Evolutionary conservation across 257 asterid genomes (phyloP).

Genomic region (Scutellaria barbata): DNA sequence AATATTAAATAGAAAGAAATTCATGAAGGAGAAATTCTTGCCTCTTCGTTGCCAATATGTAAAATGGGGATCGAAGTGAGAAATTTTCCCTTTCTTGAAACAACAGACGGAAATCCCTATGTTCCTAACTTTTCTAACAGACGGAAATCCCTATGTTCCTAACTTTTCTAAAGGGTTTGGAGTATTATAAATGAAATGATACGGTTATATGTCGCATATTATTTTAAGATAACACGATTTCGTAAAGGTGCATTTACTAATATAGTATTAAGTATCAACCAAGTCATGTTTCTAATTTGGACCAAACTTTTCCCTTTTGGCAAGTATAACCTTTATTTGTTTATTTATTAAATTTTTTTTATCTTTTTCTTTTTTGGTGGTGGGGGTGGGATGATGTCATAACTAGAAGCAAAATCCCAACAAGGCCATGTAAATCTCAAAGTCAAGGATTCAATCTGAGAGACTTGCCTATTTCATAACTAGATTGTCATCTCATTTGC

Average conservation of each 20-base stretch:
- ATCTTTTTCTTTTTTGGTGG: no score
- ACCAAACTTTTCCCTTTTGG: not conserved
- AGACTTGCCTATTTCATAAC: no score
- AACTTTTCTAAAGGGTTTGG: constrained; percentile 3
- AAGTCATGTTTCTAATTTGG: not conserved
- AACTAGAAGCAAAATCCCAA: no score
- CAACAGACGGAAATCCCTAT: constrained; percentile 25
- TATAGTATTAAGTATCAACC: not conserved
- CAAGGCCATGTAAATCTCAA: no score
- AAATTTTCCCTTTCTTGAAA: not conserved
- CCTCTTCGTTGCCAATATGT: constrained; percentile 17
- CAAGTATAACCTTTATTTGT: no score
- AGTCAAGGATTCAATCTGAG: no score
- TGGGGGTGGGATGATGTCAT: no score
- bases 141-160: constrained; percentile 20
- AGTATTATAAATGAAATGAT: not conserved
- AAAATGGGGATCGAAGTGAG: not conserved
- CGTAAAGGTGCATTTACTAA: not conserved
- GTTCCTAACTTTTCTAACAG: not conserved
- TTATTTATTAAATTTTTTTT: no score
- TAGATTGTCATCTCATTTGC: no score
- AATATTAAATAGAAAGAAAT: constrained; percentile 11
- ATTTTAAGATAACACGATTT: constrained; percentile 6
- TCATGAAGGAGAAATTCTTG: not conserved
- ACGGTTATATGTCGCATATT: not conserved